Base-by-base conservation (phyloP, 106 monocot genomes). In the Alisma plantagoaquatica region DNA sequence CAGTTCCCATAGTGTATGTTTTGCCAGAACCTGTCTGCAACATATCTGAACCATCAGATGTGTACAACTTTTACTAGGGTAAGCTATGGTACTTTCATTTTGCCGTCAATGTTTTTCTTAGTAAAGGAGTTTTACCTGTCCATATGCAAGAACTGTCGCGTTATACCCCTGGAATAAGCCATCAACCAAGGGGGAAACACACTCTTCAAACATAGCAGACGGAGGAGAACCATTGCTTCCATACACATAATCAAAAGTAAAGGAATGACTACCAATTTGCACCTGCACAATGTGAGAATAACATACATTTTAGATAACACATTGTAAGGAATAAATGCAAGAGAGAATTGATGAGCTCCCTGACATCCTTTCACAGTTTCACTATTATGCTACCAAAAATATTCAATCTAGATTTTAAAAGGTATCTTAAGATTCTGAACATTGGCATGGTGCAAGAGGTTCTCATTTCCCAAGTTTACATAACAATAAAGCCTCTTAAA, bases 1-100 rank as follows among this genome's bases (percentile, higher is more conserved):
- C 89, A 12, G 96, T 89, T 22, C 96, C 96, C 96, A 98, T 98
- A 6, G 96, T 98, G 65, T 89, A 98, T 53, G 96, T 98, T 72
- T 98, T 98, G 35, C 96, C 96, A 38, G 96, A 98, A 50, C 96
- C 96, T n/a, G 96, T 98, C 96, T 98, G 88, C 45, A 44, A 10
- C 15, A 45, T 17, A 59, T 51, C 19, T 41, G 3, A 59, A 53
- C 1, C 0, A 56, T 38, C 35, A 38, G 14, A 38, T 38, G 6
- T 38, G 9, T 14, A 38, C 14, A 6, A 38, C 35, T 6, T 38
- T 14, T 7, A 38, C n/a, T n/a, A n/a, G n/a, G n/a, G n/a, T 7
- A 38, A 38, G 14, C 6, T 14, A 38, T 14, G 35, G 35, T 38
- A 38, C 35, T n/a, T 7, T 38, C 35, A 38, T 38, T 38, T 7